Evolutionary conservation across 768 basidiomycete genomes (phyloP), one percentile per base, ranked within the genome.

Genomic region (Leccinum arenicola): DNA sequence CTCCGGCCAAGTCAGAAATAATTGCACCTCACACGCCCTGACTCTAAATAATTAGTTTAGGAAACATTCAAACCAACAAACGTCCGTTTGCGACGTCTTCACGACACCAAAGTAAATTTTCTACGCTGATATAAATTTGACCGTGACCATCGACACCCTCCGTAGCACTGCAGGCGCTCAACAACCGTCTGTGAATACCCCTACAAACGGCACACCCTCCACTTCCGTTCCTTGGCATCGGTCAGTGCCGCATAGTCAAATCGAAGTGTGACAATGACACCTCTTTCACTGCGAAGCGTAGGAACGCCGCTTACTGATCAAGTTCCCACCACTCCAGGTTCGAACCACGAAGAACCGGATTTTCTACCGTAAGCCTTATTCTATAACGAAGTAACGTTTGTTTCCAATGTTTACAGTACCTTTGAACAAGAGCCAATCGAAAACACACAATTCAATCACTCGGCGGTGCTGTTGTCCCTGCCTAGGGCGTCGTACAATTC

Each of bases 1-100:
- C 65, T 2, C 68, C 67, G 0, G 48, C 45, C 43, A 72, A 72
- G 72, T 73, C 38, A 67, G 65, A 25, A 45, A 45, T 47, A 14
- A 52, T 17, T 10, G 7, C 1, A 29, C 25, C 0, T 11, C 25
- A 23, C 27, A 0, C 5, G 4, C 19, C 15, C 12, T 0, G 3
- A 49, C 43, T 23, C 21, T 36, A 25, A 40, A 45, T 33, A 3
- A 8, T 29, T 23, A 35, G 7, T 43, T 14, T 14, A 70, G 68
- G 53, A 65, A 57, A 47, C 43, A 35, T 9, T 33, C 12, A 21
- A 21, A 10, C 25, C 55, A 61, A 31, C 61, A 56, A 35, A 40
- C 25, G 3, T 56, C 54, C 5, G 11, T 17, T 25, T 29, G 54
- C n/a, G 62, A 60, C 56, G 48, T 36, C 33, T 59, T 65, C 12